Evolutionary conservation across 306 rosid genomes (phyloP), one percentile per base, ranked within the genome.

Genomic region (Cyamopsis tetragonoloba): DNA sequence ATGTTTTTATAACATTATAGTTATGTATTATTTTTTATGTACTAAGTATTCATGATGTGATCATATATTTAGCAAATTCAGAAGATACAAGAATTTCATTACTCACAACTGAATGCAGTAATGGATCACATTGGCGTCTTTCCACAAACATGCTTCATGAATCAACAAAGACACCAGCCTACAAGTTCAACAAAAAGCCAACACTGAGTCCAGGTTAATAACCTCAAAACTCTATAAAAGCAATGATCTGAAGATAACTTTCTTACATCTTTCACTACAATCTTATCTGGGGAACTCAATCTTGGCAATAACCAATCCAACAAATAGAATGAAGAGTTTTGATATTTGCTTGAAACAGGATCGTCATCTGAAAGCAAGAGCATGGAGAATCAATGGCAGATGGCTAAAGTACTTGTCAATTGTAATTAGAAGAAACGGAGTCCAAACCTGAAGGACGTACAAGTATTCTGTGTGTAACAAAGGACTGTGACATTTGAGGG

Each of bases 301-400:
- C 81, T 81, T 42, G 98, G 98, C 62, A 79, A 80, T 70, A 92
- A 71, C 98, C 98, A 92, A 71, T 89, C 95, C 46, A 87, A 80
- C 46, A 78, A 31, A 74, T 73, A 87, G 55, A 75, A 28, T 1
- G 87, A 58, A 34, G 75, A 71, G 72, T 73, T 79, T 58, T 83
- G 84, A 49, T 47, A 54, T 69, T 63, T 72, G 74, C 68, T 58
- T 57, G 28, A 18, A 28, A 55, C 63, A 20, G 71, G 72, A 74
- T 72, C 80, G 50, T 83, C 83, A 63, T 86, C 92, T 89, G 82
- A 47, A 80, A 78, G 68, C 63, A 65, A 66, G 59, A 55, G 50
- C 24, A 64, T 37, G 47, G 6, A 50, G 37, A 64, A 49, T 42
- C 39, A 53, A 19, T 22, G 47, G 61, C 43, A n/a, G 42, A 56